Evolutionary conservation across 495 filamentous ascomycete genomes (phyloP).

Genomic region (Haplographium delicatum): DNA sequence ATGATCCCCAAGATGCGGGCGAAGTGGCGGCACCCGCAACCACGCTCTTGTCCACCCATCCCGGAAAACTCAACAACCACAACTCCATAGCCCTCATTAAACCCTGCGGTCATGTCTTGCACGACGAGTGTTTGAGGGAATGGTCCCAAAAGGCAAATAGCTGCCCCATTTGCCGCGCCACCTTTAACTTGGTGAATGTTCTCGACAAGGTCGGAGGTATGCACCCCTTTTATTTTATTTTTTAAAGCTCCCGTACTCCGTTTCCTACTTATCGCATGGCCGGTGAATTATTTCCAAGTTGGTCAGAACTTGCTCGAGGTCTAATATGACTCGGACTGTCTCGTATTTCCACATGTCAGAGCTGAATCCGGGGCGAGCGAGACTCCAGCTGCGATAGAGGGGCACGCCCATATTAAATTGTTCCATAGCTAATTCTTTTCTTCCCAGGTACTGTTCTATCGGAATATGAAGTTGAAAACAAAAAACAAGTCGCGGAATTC

Average conservation of each 20-base stretch:
- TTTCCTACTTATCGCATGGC: neutral
- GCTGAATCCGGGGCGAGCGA: neutral
- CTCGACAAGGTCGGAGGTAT: conserved; percentile 71
- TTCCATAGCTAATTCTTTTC: conserved; percentile 25
- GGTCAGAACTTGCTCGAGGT: too few species aligned
- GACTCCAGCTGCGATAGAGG: neutral
- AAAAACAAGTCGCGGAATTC: conserved; percentile 82
- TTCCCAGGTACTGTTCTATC: conserved; percentile 62
- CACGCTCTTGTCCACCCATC: conserved; percentile 30
- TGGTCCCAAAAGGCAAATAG: conserved; percentile 97
- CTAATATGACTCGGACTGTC: too few species aligned
- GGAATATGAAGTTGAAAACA: conserved; percentile 82
- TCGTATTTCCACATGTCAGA: conserved; percentile 18
- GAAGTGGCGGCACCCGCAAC: conserved; percentile 31
- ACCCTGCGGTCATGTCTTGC: conserved; percentile 81
- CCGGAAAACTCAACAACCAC: conserved; percentile 24
- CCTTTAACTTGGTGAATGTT: conserved; percentile 84
- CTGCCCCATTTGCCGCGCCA: conserved; percentile 91
- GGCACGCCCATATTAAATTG: neutral
- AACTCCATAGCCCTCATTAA: conserved; percentile 44
- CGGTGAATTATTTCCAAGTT: neutral
- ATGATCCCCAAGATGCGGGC: conserved; percentile 34
- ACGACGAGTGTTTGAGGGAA: conserved; percentile 83
- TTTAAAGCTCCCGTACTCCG: neutral
- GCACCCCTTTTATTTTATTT: conserved; percentile 31